Evolutionary conservation across 2,329 filamentous ascomycete species (phyloP).

Genomic region (Colletotrichum sansevieriae): DNA sequence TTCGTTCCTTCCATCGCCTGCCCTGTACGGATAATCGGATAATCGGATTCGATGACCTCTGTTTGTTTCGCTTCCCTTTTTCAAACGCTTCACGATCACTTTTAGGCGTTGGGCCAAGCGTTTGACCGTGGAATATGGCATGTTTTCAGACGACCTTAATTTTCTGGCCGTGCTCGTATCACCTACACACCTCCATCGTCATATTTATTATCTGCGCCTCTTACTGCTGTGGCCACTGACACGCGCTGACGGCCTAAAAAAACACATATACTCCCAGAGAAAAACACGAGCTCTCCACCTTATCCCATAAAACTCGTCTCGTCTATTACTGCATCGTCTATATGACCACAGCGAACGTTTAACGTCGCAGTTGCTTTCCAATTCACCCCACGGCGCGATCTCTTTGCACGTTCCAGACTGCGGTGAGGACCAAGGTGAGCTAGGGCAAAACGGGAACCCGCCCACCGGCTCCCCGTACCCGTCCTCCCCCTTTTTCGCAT

Average conservation of each 20-base stretch:
- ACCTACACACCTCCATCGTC: background rate
- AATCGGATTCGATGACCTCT: background rate
- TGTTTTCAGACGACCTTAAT: background rate
- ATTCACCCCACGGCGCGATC: constrained; percentile 1
- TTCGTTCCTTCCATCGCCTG: constrained; percentile 2
- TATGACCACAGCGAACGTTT: background rate
- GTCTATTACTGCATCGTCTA: background rate
- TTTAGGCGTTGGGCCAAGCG: too few species aligned
- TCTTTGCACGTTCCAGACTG: constrained; percentile 12
- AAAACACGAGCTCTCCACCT: constrained; percentile 14
- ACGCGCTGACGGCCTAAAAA: constrained; percentile 8
- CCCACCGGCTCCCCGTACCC: constrained; percentile 13
- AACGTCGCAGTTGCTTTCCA: constrained; percentile 6
- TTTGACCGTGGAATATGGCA: background rate
- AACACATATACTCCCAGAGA: background rate
- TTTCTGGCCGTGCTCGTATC: constrained; percentile 30
- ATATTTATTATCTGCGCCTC: constrained; percentile 26
- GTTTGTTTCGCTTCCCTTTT: constrained; percentile 2
- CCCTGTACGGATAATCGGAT: background rate
- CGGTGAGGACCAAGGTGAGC: constrained; percentile 9
- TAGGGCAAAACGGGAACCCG: background rate
- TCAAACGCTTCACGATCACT: constrained; percentile 5
- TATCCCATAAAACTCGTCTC: background rate
- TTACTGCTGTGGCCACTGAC: constrained; percentile 11
- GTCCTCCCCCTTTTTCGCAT: constrained; percentile 29